Evolutionary conservation across 805 yeast genomes (phyloP).

Genomic region (Candida lessepsii): DNA sequence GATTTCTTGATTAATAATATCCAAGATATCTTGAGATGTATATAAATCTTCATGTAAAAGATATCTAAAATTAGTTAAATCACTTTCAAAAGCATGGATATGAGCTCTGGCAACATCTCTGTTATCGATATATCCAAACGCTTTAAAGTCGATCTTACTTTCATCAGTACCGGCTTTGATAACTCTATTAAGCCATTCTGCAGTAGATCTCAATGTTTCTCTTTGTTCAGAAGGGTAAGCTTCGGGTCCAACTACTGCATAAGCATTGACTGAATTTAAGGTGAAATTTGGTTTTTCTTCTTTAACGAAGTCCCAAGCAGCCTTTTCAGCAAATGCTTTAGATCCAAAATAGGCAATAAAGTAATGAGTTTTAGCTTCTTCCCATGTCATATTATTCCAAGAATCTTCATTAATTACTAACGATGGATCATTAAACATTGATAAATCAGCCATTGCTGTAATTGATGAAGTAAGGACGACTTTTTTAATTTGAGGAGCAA

Average conservation of each 20-base stretch:
- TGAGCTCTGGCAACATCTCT: conserved; percentile 34
- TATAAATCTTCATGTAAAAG: conserved; percentile 15
- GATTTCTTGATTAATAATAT: conserved; percentile 34
- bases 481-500: conserved; percentile 39
- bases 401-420: conserved; percentile 17
- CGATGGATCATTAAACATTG: conserved; percentile 9
- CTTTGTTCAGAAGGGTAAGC: conserved; percentile 32
- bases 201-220: conserved; percentile 29
- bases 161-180: conserved; percentile 20
- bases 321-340: conserved; percentile 59
- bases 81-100: conserved; percentile 28
- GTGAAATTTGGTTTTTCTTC: conserved; percentile 32
- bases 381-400: conserved; percentile 56
- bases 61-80: conserved; percentile 27
- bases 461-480: conserved; percentile 52
- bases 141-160: neutral
- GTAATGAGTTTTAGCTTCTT: conserved; percentile 41
- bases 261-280: conserved; percentile 52
- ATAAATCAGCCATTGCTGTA: conserved; percentile 40
- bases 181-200: conserved; percentile 23
- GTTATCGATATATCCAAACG: conserved; percentile 27
- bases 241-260: conserved; percentile 61
- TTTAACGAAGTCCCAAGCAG: conserved; percentile 56
- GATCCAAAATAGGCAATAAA: conserved; percentile 53
- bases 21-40: conserved; percentile 25